A percentile compares a stretch with the other conserved stretches of the same genome.
Evolutionary conservation across 768 basidiomycete genomes (phyloP).

Genomic region (Hysterangium stoloniferum): DNA sequence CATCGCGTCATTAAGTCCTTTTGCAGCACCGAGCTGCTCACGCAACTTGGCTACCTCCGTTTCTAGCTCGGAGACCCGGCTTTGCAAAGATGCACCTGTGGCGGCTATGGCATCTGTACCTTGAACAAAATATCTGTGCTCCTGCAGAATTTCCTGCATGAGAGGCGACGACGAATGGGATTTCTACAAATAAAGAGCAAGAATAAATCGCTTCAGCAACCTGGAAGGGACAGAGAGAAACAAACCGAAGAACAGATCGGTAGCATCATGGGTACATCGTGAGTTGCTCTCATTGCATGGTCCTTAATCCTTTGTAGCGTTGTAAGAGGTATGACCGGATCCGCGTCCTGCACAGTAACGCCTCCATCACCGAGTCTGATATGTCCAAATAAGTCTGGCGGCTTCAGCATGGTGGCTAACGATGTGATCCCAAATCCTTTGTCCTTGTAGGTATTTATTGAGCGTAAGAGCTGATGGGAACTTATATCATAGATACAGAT

Average conservation of each 20-base stretch:
- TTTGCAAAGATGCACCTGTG: slow-evolving; percentile 33
- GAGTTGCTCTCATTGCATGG: slow-evolving; percentile 52
- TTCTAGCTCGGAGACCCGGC: slow-evolving; percentile 62
- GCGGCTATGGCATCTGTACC: slow-evolving; percentile 21
- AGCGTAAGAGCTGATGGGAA: slow-evolving; percentile 84
- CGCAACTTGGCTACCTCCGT: slow-evolving; percentile 57
- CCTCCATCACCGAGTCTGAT: slow-evolving; percentile 44
- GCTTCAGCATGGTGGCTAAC: slow-evolving; percentile 74
- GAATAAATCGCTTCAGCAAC: not conserved
- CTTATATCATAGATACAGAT: slow-evolving; percentile 82
- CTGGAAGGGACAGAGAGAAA: slow-evolving; percentile 5
- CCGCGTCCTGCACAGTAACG: slow-evolving; percentile 38
- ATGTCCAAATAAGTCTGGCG: slow-evolving; percentile 81
- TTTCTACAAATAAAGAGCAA: not conserved
- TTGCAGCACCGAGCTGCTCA: slow-evolving; percentile 72
- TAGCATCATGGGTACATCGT: slow-evolving; percentile 62
- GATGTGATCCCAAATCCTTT: slow-evolving; percentile 56
- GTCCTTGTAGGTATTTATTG: slow-evolving; percentile 59
- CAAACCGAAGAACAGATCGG: slow-evolving; percentile 39
- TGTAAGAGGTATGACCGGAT: slow-evolving; percentile 57
- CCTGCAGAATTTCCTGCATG: slow-evolving; percentile 49
- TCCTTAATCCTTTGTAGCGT: slow-evolving; percentile 73
- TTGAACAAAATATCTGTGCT: slow-evolving; percentile 59
- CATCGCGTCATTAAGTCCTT: slow-evolving; percentile 89
- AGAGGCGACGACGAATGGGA: slow-evolving; percentile 29